Percentiles rank a stretch among this genome's conserved stretches.
Evolutionary conservation across 1,139 yeast species (phyloP).

Genomic region (Kurtzmaniella quercitrusa): DNA sequence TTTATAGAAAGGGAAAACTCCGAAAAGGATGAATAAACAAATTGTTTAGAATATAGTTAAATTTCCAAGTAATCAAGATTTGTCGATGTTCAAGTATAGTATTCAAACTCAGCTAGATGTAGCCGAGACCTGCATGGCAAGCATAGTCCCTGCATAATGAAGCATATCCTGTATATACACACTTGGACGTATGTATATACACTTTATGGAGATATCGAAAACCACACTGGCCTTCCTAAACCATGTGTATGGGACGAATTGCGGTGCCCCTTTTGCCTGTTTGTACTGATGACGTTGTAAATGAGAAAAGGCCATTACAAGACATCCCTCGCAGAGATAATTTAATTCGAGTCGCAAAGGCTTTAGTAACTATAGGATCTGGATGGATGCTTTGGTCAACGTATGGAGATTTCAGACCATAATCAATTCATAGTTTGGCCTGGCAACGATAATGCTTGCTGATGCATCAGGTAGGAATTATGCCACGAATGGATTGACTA

Average conservation of each 20-base stretch:
- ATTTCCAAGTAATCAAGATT: no score
- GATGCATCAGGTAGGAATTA: background rate
- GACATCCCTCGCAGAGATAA: background rate
- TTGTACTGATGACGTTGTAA: background rate
- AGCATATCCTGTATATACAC: no score
- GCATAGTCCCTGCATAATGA: no score
- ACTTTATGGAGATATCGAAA: background rate
- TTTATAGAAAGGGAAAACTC: background rate
- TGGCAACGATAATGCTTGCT: no score
- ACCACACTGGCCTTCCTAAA: background rate
- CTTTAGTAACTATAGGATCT: background rate
- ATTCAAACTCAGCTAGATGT: no score
- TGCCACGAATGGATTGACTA: background rate
- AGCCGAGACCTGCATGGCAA: no score
- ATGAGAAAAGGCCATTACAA: background rate
- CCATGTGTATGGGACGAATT: conserved; percentile 2
- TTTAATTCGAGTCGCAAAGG: background rate
- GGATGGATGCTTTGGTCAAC: background rate
- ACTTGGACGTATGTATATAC: background rate
- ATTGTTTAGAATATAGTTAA: background rate
- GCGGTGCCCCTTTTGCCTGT: conserved; percentile 5
- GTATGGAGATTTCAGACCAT: no score
- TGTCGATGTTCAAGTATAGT: no score
- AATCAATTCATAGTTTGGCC: no score
- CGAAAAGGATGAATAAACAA: background rate